Evolutionary conservation across 495 filamentous ascomycete genomes (phyloP).

Genomic region (Aspergillus mulundensis): DNA sequence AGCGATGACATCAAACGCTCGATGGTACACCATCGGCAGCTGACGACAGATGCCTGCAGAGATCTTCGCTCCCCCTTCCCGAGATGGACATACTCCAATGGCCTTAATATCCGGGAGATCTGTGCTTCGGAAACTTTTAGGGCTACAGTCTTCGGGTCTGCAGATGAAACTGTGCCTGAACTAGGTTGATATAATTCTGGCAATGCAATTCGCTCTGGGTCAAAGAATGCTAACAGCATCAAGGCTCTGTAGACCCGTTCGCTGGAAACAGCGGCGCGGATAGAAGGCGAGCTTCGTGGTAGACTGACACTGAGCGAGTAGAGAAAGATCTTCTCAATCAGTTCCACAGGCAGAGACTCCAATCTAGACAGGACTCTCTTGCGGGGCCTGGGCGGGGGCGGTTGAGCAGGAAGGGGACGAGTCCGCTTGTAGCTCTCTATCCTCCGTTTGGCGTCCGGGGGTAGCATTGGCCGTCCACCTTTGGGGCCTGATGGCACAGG

Average conservation of each 20-base stretch:
- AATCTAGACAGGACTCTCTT: constrained; percentile 32
- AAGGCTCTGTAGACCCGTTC: constrained; percentile 39
- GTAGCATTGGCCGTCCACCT: constrained; percentile 21
- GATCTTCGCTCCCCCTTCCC: constrained; percentile 16
- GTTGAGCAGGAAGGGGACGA: constrained; percentile 10
- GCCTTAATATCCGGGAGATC: constrained; percentile 28
- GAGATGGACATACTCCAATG: constrained; percentile 31
- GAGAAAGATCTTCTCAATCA: constrained; percentile 53
- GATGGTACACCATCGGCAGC: constrained; percentile 38
- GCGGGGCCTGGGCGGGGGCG: not conserved
- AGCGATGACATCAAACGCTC: constrained; percentile 28
- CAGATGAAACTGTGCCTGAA: not conserved
- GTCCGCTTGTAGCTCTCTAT: constrained; percentile 10
- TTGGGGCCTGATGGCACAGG: constrained; percentile 13
- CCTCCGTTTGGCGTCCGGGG: constrained; percentile 7
- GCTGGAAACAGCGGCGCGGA: constrained; percentile 37
- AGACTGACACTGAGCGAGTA: constrained; percentile 46
- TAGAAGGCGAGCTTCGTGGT: constrained; percentile 36
- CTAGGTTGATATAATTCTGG: not conserved
- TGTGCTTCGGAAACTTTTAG: not conserved
- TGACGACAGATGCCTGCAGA: constrained; percentile 32
- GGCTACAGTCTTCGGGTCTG: not conserved
- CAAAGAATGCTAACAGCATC: constrained; percentile 40
- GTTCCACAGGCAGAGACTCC: constrained; percentile 49
- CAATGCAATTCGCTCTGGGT: not conserved